Base-by-base conservation (phyloP, 345 rosid genomes). In the Dipteronia sinensis region DNA sequence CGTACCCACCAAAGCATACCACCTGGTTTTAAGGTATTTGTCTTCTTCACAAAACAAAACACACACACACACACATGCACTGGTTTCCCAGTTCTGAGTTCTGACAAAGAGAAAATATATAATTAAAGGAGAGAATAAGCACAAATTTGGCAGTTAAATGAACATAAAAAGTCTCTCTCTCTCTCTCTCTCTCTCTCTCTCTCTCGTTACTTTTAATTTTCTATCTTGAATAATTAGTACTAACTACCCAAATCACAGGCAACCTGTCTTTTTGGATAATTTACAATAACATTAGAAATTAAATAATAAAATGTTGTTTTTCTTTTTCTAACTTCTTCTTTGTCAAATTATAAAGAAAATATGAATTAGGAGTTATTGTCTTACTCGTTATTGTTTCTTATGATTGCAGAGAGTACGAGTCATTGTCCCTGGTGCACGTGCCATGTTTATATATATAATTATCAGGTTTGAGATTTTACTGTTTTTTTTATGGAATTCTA, bases 171-270 rank as follows among this genome's bases (percentile, higher is more conserved):
- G 55, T 59, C 67, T 8, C 23, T 68, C 31, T 46, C 13, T 46
- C 12, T 0, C 1, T 8, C 11, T 8, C 11, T 55, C 23, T 31
- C 40, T 63, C 19, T 20, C 11, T 40, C 27, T 27, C 27, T 34
- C 38, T 34, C 38, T 34, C 38, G 38, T 7, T 25, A 2, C 38
- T 69, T 16, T 42, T 16, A 6, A n/a, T 34, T 44, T 72, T 12
- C 38, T 62, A 40, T 64, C 46, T 25, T 47, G 4, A 12, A 6
- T 58, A 34, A 34, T 34, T 3, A 34, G 38, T 34, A 22, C 40
- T 40, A 49, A 49, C 70, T 34, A 46, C 62, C 71, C 10, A 65
- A 29, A 64, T 74, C 70, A 64, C 59, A 63, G 70, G 77, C 62
- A 64, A 29, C 47, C 23, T 65, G 76, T 15, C 31, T 23, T 61